Conservation (phyloP, 352 stramenopile genomes). For the Phytophthora cryptogea region DNA sequence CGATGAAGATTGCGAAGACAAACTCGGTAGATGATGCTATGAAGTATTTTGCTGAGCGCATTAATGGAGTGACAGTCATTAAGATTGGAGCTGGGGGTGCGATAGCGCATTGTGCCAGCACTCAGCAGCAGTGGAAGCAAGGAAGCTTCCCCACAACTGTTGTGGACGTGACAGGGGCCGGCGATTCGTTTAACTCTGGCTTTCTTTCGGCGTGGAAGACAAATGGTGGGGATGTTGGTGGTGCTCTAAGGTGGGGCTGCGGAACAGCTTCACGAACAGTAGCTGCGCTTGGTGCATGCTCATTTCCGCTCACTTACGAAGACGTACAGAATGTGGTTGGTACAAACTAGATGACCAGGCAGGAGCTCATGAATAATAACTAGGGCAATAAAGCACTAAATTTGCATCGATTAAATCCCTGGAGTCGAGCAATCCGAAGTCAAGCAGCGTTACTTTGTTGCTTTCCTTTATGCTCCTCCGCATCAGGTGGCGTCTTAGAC, state of each 20-base stretch:
- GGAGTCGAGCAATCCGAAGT: background rate
- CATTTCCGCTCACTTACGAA: constrained; percentile 42
- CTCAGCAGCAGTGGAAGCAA: constrained; percentile 45
- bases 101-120: constrained; percentile 52
- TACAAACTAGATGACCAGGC: constrained; percentile 1
- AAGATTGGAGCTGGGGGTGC: constrained; percentile 72
- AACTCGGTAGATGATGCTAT: constrained; percentile 59
- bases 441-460: constrained; percentile 28
- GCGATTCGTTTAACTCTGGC: constrained; percentile 87
- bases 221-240: constrained; percentile 43
- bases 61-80: constrained; percentile 63
- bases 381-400: background rate
- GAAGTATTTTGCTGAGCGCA: constrained; percentile 45
- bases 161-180: constrained; percentile 83
- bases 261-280: constrained; percentile 68
- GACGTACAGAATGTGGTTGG: constrained; percentile 52
- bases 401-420: constrained; percentile 3
- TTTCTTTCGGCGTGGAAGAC: constrained; percentile 77
- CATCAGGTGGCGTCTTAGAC: background rate
- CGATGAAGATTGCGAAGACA: constrained; percentile 62
- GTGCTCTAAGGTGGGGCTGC: constrained; percentile 70
- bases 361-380: background rate
- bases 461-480: background rate
- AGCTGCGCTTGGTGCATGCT: constrained; percentile 57
- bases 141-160: constrained; percentile 56